Evolutionary conservation across 495 filamentous ascomycete genomes (phyloP).

Genomic region (Lophiostoma macrostomum): DNA sequence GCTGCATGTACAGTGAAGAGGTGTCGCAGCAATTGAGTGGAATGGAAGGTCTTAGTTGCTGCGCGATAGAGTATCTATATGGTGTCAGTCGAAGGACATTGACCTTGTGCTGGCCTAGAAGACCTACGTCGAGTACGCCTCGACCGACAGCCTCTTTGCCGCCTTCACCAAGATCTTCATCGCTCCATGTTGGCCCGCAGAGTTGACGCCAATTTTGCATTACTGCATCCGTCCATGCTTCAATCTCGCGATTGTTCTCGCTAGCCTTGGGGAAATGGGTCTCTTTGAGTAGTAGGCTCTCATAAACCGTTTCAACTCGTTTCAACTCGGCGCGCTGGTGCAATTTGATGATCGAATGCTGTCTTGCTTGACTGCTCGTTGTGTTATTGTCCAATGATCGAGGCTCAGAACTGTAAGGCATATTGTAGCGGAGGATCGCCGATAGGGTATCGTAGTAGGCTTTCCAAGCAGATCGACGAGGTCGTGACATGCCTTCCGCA

Average conservation of each 20-base stretch:
- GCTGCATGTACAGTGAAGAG: constrained; percentile 84
- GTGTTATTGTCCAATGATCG: not conserved
- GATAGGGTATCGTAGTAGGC: constrained; percentile 77
- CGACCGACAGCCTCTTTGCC: constrained; percentile 69
- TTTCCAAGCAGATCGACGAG: constrained; percentile 65
- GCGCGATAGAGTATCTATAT: constrained; percentile 75
- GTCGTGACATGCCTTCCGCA: constrained; percentile 17
- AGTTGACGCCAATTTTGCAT: constrained; percentile 81
- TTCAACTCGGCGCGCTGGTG: constrained; percentile 71
- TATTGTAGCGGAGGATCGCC: constrained; percentile 54
- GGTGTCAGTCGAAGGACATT: not conserved
- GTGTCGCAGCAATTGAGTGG: constrained; percentile 77
- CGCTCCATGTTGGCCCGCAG: constrained; percentile 68
- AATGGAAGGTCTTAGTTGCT: constrained; percentile 90
- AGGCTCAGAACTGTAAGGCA: constrained; percentile 37
- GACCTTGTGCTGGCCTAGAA: too few relatives aligned
- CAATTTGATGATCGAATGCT: constrained; percentile 46
- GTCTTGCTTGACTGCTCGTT: constrained; percentile 5
- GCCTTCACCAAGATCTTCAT: constrained; percentile 74
- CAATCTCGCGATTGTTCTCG: constrained; percentile 68
- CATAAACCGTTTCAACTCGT: constrained; percentile 69
- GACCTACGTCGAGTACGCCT: constrained; percentile 66
- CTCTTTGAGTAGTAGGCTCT: constrained; percentile 67
- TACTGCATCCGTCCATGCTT: constrained; percentile 74
- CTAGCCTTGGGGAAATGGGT: constrained; percentile 80